Base-by-base conservation (phyloP, 2,329 filamentous ascomycete genomes). In the Penicillium griseofulvum region DNA sequence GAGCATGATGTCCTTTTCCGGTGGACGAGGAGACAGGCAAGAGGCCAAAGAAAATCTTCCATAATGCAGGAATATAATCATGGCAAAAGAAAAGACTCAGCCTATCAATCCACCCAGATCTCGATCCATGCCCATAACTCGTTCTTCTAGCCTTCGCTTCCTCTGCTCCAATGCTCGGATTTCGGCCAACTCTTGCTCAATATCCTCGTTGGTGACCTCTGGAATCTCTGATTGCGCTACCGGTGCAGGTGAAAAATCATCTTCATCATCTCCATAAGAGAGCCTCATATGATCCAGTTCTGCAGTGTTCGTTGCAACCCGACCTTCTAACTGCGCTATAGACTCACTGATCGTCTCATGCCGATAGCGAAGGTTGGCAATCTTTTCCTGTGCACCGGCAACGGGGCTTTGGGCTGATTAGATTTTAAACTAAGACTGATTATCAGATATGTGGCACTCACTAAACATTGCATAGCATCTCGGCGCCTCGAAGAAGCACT, bases 401-500 rank as follows among this genome's bases (percentile, higher is more conserved):
- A 96, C 82, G 33, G 90, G 88, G 69, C 83, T 85, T 38, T 1
- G 10, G 8, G n/a, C 51, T 24, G n/a, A 6, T 38, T 48, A 45
- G 61, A 63, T 57, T 68, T 57, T 68, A 57, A 49, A 19, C 22
- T 16, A 28, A 19, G 1, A 14, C 11, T 14, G 41, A 34, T 52
- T 33, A 16, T 36, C 11, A 6, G 31, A 50, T 12, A 36, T 44
- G 22, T 39, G 6, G n/a, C n/a, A 42, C 44, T 58, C 73, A 85
- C 83, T 97, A 97, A 28, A 97, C 92, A 42, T 83, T 83, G 64
- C 91, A 92, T 29, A 97, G 82, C 78, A 91, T 96, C 78, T 97
- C 91, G 0, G 92, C 93, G 0, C 93, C 92, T 50, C 84, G 81
- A 22, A 99, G 80, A 29, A 99, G 76, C 1, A 96, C 81, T 66